Conservation (phyloP, 257 asterid genomes). For the Plantago ovata region DNA sequence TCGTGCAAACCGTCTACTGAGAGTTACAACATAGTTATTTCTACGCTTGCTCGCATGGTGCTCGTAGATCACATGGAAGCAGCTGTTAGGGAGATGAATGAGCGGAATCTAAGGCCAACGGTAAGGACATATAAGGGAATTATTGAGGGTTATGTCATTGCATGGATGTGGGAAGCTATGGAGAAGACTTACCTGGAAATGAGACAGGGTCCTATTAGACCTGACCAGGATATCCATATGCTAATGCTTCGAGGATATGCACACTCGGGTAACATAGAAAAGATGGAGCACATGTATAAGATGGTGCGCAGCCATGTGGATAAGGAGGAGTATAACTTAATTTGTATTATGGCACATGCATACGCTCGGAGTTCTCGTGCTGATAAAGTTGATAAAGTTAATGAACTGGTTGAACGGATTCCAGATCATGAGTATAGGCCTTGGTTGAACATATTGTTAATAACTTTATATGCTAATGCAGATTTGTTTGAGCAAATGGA, state of each 20-base stretch:
- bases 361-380: constrained; percentile 56
- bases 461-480: constrained; percentile 68
- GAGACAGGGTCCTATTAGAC: constrained; percentile 46
- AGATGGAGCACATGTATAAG: constrained; percentile 74
- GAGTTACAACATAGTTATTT: constrained; percentile 81
- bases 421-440: constrained; percentile 60
- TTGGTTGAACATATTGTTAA: constrained; percentile 64
- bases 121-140: constrained; percentile 49
- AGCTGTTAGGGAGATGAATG: constrained; percentile 45
- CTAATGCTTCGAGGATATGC: constrained; percentile 89
- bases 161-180: constrained; percentile 87
- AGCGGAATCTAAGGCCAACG: constrained; percentile 45
- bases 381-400: constrained; percentile 53
- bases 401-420: constrained; percentile 46
- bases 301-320: constrained; percentile 44
- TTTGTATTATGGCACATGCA: constrained; percentile 67
- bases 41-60: constrained; percentile 61
- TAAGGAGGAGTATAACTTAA: constrained; percentile 33
- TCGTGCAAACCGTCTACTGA: constrained; percentile 54
- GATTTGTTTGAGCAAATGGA: constrained; percentile 68
- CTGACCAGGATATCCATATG: constrained; percentile 43
- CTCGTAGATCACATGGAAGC: constrained; percentile 80
- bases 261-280: constrained; percentile 54
- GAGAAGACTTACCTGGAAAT: constrained; percentile 55
- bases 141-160: constrained; percentile 76